Evolutionary conservation across 208 protist species (phyloP), one percentile per base, ranked within the genome.

Genomic region (Novymonas esmeraldas): DNA sequence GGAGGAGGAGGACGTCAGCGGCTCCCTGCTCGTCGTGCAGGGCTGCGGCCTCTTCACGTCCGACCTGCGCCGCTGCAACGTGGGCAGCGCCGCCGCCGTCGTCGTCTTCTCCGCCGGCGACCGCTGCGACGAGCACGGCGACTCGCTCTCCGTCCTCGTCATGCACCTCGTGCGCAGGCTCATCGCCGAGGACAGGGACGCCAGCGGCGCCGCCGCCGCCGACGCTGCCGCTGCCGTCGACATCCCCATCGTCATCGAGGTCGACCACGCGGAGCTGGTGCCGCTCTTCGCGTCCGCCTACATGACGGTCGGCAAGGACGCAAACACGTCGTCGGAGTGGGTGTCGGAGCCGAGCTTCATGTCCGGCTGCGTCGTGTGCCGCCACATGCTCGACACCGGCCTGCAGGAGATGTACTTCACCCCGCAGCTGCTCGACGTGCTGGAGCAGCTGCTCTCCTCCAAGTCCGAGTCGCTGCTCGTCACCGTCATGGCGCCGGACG

Each of bases 51-150:
- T 82, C 45, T 71, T 79, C 55, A 62, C 64, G 7, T 58, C 50
- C 4, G 77, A 82, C 45, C 66, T 82, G 64, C 61, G 61, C 14
- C 70, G 62, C 51, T 78, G 70, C 77, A 82, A 82, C 51, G 31
- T 82, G 18, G 26, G 29, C 18, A 31, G 65, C 42, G 77, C 77
- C 10, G 65, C 72, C 1, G 62, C 71, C 22, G 56, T 82, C 6
- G 77, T 82, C 33, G 70, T 82, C 51, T 82, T 82, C 57, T 64
- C 58, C 34, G 70, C 77, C 6, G 76, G 76, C 16, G 76, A 81
- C 38, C 67, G 70, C 50, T 76, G 69, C 51, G 76, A 81, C 48
- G 61, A 69, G 18, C 76, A 81, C 46, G 77, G 71, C 9, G 77
- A 82, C 62, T 59, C 72, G 22, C 48, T 82, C 14, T 74, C 77